Evolutionary conservation across 805 yeast species (phyloP).

Genomic region (Maudiozyma turicensis): DNA sequence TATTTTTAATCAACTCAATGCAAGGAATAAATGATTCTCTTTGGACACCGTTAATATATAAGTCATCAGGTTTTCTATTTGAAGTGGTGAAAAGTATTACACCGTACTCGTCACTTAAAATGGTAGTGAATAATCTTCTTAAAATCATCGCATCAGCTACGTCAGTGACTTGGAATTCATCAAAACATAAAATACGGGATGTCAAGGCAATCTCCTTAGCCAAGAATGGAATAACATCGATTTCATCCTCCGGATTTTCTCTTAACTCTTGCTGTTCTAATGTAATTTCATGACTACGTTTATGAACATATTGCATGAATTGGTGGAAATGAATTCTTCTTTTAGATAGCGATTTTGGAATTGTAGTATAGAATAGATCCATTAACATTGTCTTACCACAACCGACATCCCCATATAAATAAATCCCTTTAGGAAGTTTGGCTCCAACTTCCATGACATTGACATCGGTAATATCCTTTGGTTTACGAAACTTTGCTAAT

Average conservation of each 20-base stretch:
- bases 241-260: conserved; percentile 1
- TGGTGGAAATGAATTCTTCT: conserved; percentile 89
- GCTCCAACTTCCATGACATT: conserved; percentile 19
- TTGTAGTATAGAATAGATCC: conserved; percentile 85
- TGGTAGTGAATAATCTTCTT: conserved; percentile 57
- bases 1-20: conserved; percentile 63
- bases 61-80: conserved; percentile 88
- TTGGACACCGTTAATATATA: conserved; percentile 90
- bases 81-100: conserved; percentile 87
- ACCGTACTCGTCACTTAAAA: conserved; percentile 70
- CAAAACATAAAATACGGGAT: conserved; percentile 80
- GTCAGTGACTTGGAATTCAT: conserved; percentile 96
- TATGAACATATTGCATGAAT: conserved; percentile 91
- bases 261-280: conserved; percentile 33
- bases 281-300: conserved; percentile 70
- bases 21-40: conserved; percentile 88
- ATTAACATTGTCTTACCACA: conserved; percentile 97
- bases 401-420: conserved; percentile 94
- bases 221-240: conserved; percentile 73
- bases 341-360: conserved; percentile 70
- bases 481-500: not conserved
- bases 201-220: conserved; percentile 75
- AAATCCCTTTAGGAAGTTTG: conserved; percentile 68
- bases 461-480: conserved; percentile 2
- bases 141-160: conserved; percentile 98